phyloP scores from a whole-genome alignment of 306 rosid genomes.

The Malus fusca region DNA sequence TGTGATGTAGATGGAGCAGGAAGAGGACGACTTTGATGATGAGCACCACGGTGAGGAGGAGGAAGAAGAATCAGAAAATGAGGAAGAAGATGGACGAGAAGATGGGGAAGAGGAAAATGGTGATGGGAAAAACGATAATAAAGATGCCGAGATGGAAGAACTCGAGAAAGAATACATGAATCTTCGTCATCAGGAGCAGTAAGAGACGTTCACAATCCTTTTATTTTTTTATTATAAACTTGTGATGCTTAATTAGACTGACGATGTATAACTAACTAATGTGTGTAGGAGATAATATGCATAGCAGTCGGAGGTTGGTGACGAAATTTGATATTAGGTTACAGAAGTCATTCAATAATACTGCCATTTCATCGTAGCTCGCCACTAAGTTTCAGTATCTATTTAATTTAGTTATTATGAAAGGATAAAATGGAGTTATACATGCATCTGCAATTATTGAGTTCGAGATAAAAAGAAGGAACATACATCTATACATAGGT shows the following conservation, averaged over 20 bases:
- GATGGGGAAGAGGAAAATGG: constrained; percentile 20
- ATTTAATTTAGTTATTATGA: neutral
- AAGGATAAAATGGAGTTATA: neutral
- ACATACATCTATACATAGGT: neutral
- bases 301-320: neutral
- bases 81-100: constrained; percentile 28
- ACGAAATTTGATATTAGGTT: neutral
- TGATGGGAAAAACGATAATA: constrained; percentile 8
- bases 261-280: neutral
- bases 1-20: constrained; percentile 24
- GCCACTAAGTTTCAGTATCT: neutral
- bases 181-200: constrained; percentile 70
- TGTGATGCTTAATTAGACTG: neutral
- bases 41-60: constrained; percentile 26
- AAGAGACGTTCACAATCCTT: constrained; percentile 13
- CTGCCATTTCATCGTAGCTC: neutral
- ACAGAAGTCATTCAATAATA: neutral
- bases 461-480: neutral
- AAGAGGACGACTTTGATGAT: constrained; percentile 11
- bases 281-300: neutral
- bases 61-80: neutral
- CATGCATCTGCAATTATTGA: neutral
- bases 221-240: neutral
- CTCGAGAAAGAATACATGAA: constrained; percentile 68
- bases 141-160: constrained; percentile 66